Base-by-base conservation (phyloP, 2,329 filamentous ascomycete genomes). In the Microdochium paspali region DNA sequence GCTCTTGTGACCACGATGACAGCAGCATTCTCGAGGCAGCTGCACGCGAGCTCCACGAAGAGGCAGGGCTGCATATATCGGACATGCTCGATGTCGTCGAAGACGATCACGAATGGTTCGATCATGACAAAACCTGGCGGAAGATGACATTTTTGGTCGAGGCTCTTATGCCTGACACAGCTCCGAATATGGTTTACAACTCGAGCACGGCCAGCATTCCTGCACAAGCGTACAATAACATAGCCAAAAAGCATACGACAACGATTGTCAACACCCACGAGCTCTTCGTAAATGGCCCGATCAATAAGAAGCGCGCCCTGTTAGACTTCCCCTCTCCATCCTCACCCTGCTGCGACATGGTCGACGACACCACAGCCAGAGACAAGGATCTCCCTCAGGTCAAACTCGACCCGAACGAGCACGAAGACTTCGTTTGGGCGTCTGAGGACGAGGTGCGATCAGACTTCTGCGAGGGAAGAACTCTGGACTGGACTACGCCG, bases 41-140 rank as follows among this genome's bases (percentile, higher is more conserved):
- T n/a, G 68, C 65, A 15, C 64, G 74, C 15, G 74, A 77, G 59
- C 60, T 77, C 2, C 63, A 58, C 57, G 74, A 77, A 46, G 52
- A 54, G 47, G 44, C 52, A 5, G 51, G 50, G 3, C 45, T 52
- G 4, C 26, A 39, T 21, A 49, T 46, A 1, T 53, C 54, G 21
- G 57, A 56, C 20, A 56, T 58, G n/a, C 48, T 49, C 13, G 63
- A 68, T 51, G 56, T 69, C 48, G 65, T 68, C 44, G 62, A 73
- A 56, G 56, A 60, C 54, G 44, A 47, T 13, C 47, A 59, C 23
- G 54, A 58, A 35, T 67, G 64, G 63, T 56, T 63, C 12, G 63
- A 66, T 31, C 54, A 42, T 24, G 50, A 44, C 1, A 21, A 23
- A 10, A 15, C 31, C 10, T 54, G 50, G 50, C 28, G 49, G 10